Conservation (phyloP, 2,329 filamentous ascomycete species). For the Colletotrichum sp. region DNA sequence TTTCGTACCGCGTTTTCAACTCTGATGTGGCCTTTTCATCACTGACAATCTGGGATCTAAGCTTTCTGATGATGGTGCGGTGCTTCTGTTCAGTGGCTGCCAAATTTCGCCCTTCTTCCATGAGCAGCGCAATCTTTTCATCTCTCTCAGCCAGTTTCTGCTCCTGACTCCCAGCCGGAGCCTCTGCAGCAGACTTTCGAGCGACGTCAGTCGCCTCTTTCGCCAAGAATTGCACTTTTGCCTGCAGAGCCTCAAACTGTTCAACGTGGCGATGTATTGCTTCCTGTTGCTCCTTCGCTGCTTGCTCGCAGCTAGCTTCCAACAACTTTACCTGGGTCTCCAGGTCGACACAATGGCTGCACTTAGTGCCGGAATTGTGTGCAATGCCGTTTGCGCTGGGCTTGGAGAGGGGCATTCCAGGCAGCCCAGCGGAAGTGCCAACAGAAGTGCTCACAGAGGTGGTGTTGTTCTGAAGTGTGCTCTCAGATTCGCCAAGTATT, state of each 20-base stretch:
- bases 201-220: conserved; percentile 80
- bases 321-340: not conserved
- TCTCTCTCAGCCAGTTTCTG: conserved; percentile 89
- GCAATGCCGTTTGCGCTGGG: not conserved
- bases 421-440: not conserved
- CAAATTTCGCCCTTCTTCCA: conserved; percentile 91
- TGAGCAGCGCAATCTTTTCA: conserved; percentile 84
- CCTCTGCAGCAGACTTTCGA: conserved; percentile 67
- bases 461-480: not conserved
- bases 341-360: not conserved
- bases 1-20: conserved; percentile 64
- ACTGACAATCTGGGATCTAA: conserved; percentile 70
- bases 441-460: not conserved
- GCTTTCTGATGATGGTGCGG: conserved; percentile 80
- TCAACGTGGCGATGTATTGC: conserved; percentile 86
- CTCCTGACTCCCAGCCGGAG: conserved; percentile 69
- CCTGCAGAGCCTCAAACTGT: conserved; percentile 88
- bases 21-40: conserved; percentile 70
- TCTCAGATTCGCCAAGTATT: not conserved
- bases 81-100: conserved; percentile 88
- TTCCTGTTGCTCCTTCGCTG: conserved; percentile 52
- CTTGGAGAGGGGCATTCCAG: no score
- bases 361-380: not conserved
- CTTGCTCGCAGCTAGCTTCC: not conserved
- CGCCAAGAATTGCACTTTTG: conserved; percentile 88